Conservation (phyloP, 2,329 filamentous ascomycete species). For the Exophiala bonariae region DNA sequence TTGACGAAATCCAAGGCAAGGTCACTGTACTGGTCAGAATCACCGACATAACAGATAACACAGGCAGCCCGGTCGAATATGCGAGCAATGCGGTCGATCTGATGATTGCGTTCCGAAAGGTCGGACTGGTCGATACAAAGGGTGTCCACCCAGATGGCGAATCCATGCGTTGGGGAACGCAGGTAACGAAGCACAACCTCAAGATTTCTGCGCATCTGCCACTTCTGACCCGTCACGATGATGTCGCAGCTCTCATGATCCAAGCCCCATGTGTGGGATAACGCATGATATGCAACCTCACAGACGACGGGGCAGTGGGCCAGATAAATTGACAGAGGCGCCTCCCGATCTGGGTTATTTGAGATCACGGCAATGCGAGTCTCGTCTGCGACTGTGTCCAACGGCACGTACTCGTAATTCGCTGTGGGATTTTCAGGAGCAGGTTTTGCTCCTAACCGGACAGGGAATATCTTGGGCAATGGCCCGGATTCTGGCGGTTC, state of each 20-base stretch:
- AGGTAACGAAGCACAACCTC: no score
- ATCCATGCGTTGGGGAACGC: not conserved
- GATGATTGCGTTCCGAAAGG: slow-evolving; percentile 11
- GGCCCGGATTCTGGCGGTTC: not conserved
- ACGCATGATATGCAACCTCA: no score
- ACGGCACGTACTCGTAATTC: slow-evolving; percentile 6
- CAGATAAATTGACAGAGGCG: no score
- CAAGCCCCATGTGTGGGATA: no score
- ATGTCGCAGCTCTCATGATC: no score
- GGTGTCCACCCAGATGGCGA: slow-evolving; percentile 20
- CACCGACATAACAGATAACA: slow-evolving; percentile 21
- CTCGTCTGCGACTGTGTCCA: no score
- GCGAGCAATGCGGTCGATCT: slow-evolving; percentile 16
- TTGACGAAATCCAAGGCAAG: slow-evolving; percentile 14
- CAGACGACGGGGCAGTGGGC: no score
- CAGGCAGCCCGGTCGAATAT: slow-evolving; percentile 13
- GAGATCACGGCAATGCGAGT: no score
- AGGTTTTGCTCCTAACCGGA: slow-evolving; percentile 1
- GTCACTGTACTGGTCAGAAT: slow-evolving; percentile 13
- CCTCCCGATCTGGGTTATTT: no score
- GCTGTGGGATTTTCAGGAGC: not conserved
- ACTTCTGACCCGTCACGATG: no score
- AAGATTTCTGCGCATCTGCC: no score
- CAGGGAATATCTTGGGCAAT: slow-evolving; percentile 5
- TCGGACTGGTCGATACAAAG: slow-evolving; percentile 22